Base-by-base conservation (phyloP, 495 filamentous ascomycete genomes). In the Penicillium arizonense region DNA sequence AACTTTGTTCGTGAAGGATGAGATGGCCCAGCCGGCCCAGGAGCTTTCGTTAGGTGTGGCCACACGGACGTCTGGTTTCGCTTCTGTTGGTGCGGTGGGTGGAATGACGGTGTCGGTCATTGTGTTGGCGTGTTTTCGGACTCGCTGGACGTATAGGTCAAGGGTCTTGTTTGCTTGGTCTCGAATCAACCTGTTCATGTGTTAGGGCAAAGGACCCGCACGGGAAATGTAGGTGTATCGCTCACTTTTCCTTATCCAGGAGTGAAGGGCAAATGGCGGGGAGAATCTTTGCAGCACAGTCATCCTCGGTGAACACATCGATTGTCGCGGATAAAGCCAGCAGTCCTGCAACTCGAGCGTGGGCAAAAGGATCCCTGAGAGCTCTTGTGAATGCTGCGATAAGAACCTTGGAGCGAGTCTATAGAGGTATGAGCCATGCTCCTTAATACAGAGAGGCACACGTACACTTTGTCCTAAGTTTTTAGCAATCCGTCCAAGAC, bases 11-110 rank as follows among this genome's bases (percentile, higher is more conserved):
- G 94, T 96, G 69, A 98, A 97, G n/a, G 90, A 96, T 2, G 94
- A 96, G 40, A 98, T 96, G 0, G 94, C 94, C 94, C 94, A 98
- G 37, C 95, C 94, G 5, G 93, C 84, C 95, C 93, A 97, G 3
- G 85, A 82, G 12, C 84, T 82, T 50, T 87, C 83, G 47, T 77
- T 83, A 10, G 87, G 85, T 2, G 89, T 94, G 50, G 85, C 87
- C 75, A 95, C 92, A 18, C 89, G 82, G 4, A 78, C 72, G 5
- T 80, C 68, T 14, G 73, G 57, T 67, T 75, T 66, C 43, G 71
- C 52, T 39, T 71, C 69, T 11, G 67, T 38, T 10, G 68, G 53
- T 18, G 61, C 57, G 3, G 78, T 61, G 5, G 81, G 67, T 38
- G 81, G 82, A 0, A 94, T 67, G 1, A 76, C 84, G 3, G 84